phyloP scores from a whole-genome alignment of 2,329 filamentous ascomycete genomes.

The Albophoma yamanashiensis region DNA sequence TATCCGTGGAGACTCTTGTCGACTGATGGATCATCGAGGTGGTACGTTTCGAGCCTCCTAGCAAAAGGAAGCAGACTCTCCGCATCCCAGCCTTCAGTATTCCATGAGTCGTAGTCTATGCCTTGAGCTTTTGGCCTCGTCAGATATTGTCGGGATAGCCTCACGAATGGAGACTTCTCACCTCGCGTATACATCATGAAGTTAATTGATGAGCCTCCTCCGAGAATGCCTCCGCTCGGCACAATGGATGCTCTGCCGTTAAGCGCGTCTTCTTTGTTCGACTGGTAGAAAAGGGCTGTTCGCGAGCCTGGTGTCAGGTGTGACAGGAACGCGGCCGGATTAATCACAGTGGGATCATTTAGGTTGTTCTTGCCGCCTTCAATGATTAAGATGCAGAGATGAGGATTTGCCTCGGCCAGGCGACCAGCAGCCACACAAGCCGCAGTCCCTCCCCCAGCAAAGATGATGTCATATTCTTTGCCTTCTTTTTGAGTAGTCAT shows the following conservation, averaged over 20 bases:
- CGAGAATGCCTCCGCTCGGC: constrained; percentile 14
- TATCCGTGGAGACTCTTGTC: constrained; percentile 36
- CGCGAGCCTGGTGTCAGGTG: constrained; percentile 11
- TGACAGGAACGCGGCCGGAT: constrained; percentile 10
- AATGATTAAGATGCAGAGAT: constrained; percentile 14
- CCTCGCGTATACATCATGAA: constrained; percentile 19
- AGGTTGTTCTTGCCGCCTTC: constrained; percentile 16
- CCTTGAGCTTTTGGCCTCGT: constrained; percentile 11
- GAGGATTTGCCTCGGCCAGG: constrained; percentile 13
- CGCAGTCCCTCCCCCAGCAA: constrained; percentile 15
- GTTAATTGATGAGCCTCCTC: constrained; percentile 22
- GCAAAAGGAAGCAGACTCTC: constrained; percentile 20
- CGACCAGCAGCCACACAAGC: constrained; percentile 16
- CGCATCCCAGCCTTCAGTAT: constrained; percentile 19
- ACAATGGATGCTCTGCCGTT: constrained; percentile 12
- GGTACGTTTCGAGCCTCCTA: constrained; percentile 44
- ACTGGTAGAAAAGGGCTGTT: constrained; percentile 12
- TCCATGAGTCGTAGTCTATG: constrained; percentile 22
- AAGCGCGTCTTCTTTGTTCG: constrained; percentile 11
- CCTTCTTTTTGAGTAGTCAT: constrained; percentile 7
- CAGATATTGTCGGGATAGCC: background rate
- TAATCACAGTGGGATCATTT: constrained; percentile 12
- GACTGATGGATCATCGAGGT: constrained; percentile 20
- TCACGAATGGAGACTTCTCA: background rate
- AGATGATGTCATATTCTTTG: constrained; percentile 11